Percentiles rank a stretch among this genome's conserved stretches.
phyloP scores from a whole-genome alignment of 768 basidiomycete species.

The Chiua virens region DNA sequence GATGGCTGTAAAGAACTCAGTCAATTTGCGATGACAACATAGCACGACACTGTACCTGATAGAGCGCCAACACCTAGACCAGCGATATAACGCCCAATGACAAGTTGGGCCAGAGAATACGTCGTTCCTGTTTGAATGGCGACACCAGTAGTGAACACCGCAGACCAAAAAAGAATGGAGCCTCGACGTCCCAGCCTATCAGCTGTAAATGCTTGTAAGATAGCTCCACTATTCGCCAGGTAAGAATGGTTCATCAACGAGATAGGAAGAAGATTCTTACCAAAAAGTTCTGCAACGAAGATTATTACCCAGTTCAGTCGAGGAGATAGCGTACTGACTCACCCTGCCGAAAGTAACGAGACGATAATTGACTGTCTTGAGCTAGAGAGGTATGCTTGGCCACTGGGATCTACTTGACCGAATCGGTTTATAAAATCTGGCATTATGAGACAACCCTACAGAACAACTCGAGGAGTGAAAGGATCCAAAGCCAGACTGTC shows the following conservation, averaged over 20 bases:
- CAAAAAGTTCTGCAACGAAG: constrained; percentile 45
- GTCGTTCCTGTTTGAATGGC: constrained; percentile 68
- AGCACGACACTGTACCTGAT: constrained; percentile 46
- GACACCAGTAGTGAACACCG: constrained; percentile 67
- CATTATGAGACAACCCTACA: constrained; percentile 76
- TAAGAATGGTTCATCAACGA: constrained; percentile 3
- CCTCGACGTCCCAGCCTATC: constrained; percentile 71
- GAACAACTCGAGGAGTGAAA: background rate
- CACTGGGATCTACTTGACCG: constrained; percentile 50
- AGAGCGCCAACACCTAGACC: constrained; percentile 78
- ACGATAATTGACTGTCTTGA: constrained; percentile 76
- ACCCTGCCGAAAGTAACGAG: constrained; percentile 76
- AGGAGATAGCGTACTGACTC: background rate
- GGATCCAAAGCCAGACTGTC: constrained; percentile 14
- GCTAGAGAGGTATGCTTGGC: constrained; percentile 52
- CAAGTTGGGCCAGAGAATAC: constrained; percentile 61
- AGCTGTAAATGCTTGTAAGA: constrained; percentile 72
- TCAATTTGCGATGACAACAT: constrained; percentile 1
- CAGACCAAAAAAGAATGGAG: constrained; percentile 76
- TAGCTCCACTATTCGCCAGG: constrained; percentile 47
- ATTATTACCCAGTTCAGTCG: background rate
- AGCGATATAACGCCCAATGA: constrained; percentile 71
- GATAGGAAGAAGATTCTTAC: constrained; percentile 32
- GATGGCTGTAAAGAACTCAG: constrained; percentile 36
- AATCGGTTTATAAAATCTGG: constrained; percentile 72